Evolutionary conservation across 495 filamentous ascomycete species (phyloP), one percentile per base, ranked within the genome.

Genomic region (Entonaema liquescens): DNA sequence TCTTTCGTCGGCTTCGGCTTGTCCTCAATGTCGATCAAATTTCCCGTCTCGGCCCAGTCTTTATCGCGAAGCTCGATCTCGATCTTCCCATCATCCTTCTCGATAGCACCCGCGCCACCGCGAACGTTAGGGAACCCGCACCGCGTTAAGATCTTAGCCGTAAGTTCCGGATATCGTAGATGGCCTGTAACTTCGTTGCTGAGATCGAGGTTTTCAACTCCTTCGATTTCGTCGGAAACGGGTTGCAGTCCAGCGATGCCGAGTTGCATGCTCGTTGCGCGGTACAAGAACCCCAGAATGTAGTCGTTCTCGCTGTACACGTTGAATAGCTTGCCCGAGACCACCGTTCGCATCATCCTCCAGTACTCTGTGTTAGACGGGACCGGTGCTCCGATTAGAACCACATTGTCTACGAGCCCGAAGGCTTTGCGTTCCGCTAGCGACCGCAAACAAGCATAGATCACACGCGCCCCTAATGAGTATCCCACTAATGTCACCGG

Each of bases 401-500:
- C 89, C 2, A 90, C 93, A 3, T 85, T 88, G 63, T 97, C 94
- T 2, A 97, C 82, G 0, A 97, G 78, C 0, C 93, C 93, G 67
- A 95, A 97, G 0, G 90, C 92, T 38, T 85, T 83, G 15, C 91
- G 82, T 65, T 89, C 86, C 0, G 91, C 91, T 2, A 97, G 84
- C 3, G 74, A 83, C 28, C 86, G 83, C 2, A 97, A 82, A 68
- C 93, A 97, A 1, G 87, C 84, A 73, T 90, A 95, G 59, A 97
- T 92, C 6, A 95, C 89, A 7, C 93, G 83, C 1, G 93, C 93
- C 2, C 93, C 93, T 0, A 97, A 81, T 0, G 92, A 95, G 77
- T 94, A 97, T 2, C 93, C 94, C 15, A 97, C 82, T 1, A 97
- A 79, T 0, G 91, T 97, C 0, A 97, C 92, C 0, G 93, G 91